A percentile compares a stretch with the other conserved stretches of the same genome.
Evolutionary conservation across 2,329 filamentous ascomycete genomes (phyloP).

Genomic region (Fusarium sp.): DNA sequence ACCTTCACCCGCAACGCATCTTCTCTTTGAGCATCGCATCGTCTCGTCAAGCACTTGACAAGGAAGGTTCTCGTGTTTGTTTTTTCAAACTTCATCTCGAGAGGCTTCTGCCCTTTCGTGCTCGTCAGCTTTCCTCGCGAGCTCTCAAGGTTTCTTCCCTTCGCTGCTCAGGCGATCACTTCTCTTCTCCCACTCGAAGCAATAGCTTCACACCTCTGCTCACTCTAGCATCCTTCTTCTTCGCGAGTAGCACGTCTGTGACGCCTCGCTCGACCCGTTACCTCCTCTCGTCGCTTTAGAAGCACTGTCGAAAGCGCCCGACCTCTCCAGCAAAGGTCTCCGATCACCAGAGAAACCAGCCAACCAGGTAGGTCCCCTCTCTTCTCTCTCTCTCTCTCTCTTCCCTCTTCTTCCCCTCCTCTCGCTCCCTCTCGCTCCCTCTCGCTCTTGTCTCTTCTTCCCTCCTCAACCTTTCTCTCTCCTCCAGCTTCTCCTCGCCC

Average conservation of each 20-base stretch:
- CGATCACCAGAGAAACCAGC: neutral
- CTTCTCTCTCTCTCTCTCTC: neutral
- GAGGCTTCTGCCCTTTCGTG: neutral
- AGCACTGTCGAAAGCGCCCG: neutral
- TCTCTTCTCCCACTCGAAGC: neutral
- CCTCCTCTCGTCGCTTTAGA: neutral
- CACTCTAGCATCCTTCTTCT: neutral
- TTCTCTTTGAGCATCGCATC: neutral
- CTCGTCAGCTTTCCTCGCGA: neutral
- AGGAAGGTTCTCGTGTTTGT: neutral
- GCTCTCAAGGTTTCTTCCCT: neutral
- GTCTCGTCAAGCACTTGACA: neutral
- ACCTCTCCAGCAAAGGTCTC: neutral
- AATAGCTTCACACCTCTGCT: neutral
- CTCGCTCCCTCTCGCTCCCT: neutral
- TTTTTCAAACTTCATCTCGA: neutral
- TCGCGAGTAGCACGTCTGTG: neutral
- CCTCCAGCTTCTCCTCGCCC: neutral
- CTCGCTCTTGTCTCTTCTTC: neutral
- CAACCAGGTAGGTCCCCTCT: slow-evolving; percentile 12
- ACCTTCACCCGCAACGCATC: neutral
- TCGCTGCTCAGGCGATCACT: neutral
- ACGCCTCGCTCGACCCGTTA: neutral
- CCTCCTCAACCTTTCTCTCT: neutral
- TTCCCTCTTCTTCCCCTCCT: neutral